Conservation (phyloP, 306 rosid genomes). For the Parietaria judaica region DNA sequence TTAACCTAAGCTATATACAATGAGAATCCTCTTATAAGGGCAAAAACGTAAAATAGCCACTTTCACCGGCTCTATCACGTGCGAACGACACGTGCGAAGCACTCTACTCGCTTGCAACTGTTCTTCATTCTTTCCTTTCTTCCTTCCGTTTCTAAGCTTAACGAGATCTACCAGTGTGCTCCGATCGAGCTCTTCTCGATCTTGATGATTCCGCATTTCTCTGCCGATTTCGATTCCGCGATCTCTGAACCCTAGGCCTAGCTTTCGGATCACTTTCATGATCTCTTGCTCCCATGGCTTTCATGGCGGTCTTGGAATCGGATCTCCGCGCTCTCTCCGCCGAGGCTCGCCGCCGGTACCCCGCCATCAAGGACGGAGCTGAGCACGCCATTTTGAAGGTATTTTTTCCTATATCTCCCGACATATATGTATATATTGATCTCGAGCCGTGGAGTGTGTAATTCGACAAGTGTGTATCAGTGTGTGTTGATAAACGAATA, state of each 20-base stretch:
- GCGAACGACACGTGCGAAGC: slow-evolving; percentile 20
- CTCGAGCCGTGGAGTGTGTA: too few relatives aligned
- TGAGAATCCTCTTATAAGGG: too few relatives aligned
- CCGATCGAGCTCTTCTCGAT: slow-evolving; percentile 7
- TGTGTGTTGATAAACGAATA: not conserved
- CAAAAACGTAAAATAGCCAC: too few relatives aligned
- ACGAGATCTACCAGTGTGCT: slow-evolving; percentile 31
- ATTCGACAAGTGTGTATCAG: not conserved
- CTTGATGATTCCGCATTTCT: slow-evolving; percentile 3
- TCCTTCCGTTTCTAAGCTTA: slow-evolving; percentile 12
- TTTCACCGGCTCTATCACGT: slow-evolving; percentile 1
- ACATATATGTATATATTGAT: not conserved
- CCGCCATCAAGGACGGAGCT: slow-evolving; percentile 90
- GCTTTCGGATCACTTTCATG: slow-evolving; percentile 5
- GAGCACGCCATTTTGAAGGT: slow-evolving; percentile 96
- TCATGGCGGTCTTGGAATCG: slow-evolving; percentile 96
- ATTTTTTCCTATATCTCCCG: not conserved
- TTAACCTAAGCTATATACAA: too few relatives aligned
- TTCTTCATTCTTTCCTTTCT: slow-evolving; percentile 12
- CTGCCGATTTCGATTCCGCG: not conserved
- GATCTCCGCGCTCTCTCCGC: slow-evolving; percentile 98
- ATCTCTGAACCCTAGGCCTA: slow-evolving; percentile 13
- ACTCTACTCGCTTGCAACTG: slow-evolving; percentile 10
- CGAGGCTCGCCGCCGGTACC: slow-evolving; percentile 98
- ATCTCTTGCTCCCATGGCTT: slow-evolving; percentile 55